Conservation (phyloP, 2,329 filamentous ascomycete genomes). For the Ophiostoma tasmaniense region DNA sequence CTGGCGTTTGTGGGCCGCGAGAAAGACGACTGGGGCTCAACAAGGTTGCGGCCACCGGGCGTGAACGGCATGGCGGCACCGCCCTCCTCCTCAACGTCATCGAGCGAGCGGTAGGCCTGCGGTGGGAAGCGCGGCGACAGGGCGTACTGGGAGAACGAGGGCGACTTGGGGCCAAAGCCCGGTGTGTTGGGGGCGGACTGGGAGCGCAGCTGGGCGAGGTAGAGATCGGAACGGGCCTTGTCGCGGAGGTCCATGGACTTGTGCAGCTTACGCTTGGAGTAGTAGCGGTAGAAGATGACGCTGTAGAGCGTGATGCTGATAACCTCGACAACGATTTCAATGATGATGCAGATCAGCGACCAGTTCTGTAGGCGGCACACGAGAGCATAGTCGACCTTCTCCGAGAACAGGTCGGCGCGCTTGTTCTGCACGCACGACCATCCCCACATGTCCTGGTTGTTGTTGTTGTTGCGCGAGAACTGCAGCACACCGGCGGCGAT, state of each 20-base stretch:
- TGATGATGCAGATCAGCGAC: conserved; percentile 92
- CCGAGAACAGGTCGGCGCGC: conserved; percentile 64
- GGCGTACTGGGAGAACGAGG: conserved; percentile 43
- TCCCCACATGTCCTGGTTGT: conserved; percentile 89
- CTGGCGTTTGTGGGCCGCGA: conserved; percentile 34
- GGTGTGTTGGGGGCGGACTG: conserved; percentile 95
- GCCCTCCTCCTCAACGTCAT: conserved; percentile 31
- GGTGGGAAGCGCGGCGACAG: conserved; percentile 55
- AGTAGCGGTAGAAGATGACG: conserved; percentile 94
- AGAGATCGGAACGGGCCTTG: conserved; percentile 86
- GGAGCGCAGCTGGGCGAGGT: conserved; percentile 73
- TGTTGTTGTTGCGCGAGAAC: conserved; percentile 60
- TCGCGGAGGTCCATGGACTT: conserved; percentile 97
- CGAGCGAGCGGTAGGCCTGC: conserved; percentile 40
- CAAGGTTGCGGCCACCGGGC: conserved; percentile 43
- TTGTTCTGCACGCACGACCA: conserved; percentile 94
- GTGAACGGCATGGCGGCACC: conserved; percentile 38
- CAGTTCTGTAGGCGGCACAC: conserved; percentile 93
- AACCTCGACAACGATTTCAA: conserved; percentile 87
- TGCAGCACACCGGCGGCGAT: conserved; percentile 79
- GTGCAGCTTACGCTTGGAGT: conserved; percentile 86
- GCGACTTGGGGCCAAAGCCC: conserved; percentile 67
- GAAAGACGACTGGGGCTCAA: conserved; percentile 57
- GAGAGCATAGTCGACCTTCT: conserved; percentile 80
- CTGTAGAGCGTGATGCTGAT: conserved; percentile 89